Evolutionary conservation across 805 yeast species (phyloP).

Genomic region (Metschnikowia santaceciliae): DNA sequence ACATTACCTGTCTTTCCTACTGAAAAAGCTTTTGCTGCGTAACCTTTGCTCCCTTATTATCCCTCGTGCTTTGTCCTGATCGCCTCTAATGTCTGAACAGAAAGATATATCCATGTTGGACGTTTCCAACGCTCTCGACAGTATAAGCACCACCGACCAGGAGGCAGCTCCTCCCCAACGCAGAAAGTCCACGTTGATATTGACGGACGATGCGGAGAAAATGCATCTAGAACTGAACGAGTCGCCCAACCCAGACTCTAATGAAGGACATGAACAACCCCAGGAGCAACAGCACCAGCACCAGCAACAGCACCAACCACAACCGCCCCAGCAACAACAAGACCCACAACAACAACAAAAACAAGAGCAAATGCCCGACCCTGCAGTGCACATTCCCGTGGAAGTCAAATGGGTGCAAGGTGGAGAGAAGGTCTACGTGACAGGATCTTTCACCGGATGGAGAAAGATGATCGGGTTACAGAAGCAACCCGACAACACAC

Average conservation of each 20-base stretch:
- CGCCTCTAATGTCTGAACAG: constrained; percentile 15
- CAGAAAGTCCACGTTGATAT: constrained; percentile 67
- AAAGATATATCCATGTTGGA: constrained; percentile 44
- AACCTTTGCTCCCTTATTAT: background rate
- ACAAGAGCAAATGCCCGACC: constrained; percentile 19
- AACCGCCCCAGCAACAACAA: background rate
- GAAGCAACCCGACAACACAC: constrained; percentile 49
- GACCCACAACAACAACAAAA: background rate
- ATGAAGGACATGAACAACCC: background rate
- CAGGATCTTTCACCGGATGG: constrained; percentile 98
- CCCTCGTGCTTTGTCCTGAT: background rate
- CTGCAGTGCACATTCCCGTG: constrained; percentile 43
- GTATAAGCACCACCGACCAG: constrained; percentile 10
- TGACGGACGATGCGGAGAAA: constrained; percentile 58
- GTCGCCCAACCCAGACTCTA: constrained; percentile 10
- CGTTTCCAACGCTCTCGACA: constrained; percentile 32
- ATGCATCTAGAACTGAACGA: constrained; percentile 37
- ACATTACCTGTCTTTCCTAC: background rate
- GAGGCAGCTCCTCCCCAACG: constrained; percentile 31
- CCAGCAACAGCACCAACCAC: background rate
- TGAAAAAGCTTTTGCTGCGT: too few species aligned
- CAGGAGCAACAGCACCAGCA: background rate
- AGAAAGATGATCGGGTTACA: constrained; percentile 90
- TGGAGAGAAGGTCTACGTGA: constrained; percentile 91
- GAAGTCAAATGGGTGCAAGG: constrained; percentile 93